Conservation (phyloP, 148 eudicot genomes). For the Euryodendron excelsum region DNA sequence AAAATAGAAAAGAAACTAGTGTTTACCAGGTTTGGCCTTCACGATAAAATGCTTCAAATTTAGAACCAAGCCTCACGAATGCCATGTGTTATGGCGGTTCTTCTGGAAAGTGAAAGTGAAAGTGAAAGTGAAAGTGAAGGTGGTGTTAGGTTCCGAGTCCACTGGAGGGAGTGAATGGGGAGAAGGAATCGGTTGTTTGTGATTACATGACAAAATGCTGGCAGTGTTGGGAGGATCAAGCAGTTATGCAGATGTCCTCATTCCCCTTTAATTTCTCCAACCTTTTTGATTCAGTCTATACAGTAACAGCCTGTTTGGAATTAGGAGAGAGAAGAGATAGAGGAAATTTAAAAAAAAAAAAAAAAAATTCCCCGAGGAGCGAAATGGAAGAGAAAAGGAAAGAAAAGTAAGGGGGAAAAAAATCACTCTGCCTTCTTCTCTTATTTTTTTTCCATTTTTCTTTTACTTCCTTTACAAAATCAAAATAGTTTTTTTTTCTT, state of each 20-base stretch:
- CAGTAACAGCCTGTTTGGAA: no score
- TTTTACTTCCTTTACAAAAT: no score
- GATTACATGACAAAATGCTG: not conserved
- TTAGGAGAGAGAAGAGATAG: no score
- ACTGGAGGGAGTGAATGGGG: slow-evolving; percentile 9
- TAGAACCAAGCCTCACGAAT: slow-evolving; percentile 61
- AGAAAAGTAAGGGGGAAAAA: no score
- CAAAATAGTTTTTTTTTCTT: no score
- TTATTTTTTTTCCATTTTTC: no score
- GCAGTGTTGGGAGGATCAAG: not conserved
- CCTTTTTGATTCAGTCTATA: not conserved
- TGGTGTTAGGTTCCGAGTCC: slow-evolving; percentile 18
- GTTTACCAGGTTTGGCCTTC: slow-evolving; percentile 70
- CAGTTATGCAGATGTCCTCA: slow-evolving; percentile 18
- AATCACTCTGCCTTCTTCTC: no score
- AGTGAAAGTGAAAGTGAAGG: not conserved
- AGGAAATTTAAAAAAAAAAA: no score
- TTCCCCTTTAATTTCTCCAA: slow-evolving; percentile 6
- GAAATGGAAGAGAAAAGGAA: no score
- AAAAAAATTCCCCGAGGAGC: no score
- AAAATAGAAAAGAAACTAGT: not conserved
- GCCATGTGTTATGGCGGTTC: slow-evolving; percentile 41
- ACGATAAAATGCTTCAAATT: slow-evolving; percentile 57
- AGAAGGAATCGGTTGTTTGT: slow-evolving; percentile 13
- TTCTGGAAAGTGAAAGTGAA: not conserved